These are phyloP conservation scores for Termitomyces sp. DNA, from an alignment of 768 basidiomycete genomes.

Conservation along the genomic window DNA sequence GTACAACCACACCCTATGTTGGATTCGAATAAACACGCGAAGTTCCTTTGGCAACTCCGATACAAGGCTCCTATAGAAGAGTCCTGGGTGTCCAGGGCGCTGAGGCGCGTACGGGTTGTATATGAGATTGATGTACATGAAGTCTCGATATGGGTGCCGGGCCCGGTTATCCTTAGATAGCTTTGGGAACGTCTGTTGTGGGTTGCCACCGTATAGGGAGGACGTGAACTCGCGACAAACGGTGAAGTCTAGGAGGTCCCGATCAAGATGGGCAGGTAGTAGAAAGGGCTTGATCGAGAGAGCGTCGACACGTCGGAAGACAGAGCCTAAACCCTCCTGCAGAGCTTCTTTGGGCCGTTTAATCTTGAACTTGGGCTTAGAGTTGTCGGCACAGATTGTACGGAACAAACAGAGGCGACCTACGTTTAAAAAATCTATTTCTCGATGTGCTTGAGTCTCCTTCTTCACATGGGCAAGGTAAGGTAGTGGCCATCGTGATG, in stretches of 20 bases:
- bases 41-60: neutral
- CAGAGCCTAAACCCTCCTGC: constrained; percentile 2
- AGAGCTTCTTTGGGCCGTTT: constrained; percentile 7
- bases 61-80: constrained; percentile 19
- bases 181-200: neutral
- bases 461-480: too few relatives aligned
- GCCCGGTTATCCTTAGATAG: neutral
- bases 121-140: constrained; percentile 26
- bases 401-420: neutral
- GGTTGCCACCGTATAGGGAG: neutral
- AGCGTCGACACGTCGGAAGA: constrained; percentile 13
- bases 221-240: constrained; percentile 19
- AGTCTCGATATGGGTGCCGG: constrained; percentile 21
- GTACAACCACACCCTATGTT: constrained; percentile 33
- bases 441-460: neutral
- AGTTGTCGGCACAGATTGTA: neutral
- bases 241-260: constrained; percentile 6
- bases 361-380: constrained; percentile 11
- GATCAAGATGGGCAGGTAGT: neutral
- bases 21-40: constrained; percentile 6
- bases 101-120: constrained; percentile 29
- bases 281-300: constrained; percentile 1
- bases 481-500: neutral
- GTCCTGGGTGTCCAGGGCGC: constrained; percentile 28
- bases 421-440: constrained; percentile 11